Percentiles rank a stretch among this genome's conserved stretches.
phyloP scores from a whole-genome alignment of 2,329 filamentous ascomycete genomes.

The Colletotrichum musae region DNA sequence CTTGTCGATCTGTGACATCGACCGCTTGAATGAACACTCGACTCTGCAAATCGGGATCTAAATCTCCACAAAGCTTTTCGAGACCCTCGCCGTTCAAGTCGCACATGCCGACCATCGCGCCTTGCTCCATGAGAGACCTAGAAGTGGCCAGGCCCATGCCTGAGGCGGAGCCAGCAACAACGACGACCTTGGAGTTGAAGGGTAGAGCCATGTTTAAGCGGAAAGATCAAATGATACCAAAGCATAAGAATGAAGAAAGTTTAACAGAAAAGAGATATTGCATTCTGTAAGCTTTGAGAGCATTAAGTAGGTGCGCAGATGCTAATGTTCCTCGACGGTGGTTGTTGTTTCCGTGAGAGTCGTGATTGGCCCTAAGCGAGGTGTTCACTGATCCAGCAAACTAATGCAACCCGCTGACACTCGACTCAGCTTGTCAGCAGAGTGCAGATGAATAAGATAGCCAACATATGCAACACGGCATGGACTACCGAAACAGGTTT shows the following conservation, averaged over 20 bases:
- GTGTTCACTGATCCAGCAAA: neutral
- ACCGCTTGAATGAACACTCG: neutral
- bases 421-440: neutral
- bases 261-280: too few species aligned
- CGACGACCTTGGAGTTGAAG: constrained; percentile 19
- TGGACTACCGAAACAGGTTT: too few species aligned
- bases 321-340: neutral
- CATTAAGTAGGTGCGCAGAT: neutral
- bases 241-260: too few species aligned
- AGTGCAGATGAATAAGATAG: neutral
- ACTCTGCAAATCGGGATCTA: constrained; percentile 6
- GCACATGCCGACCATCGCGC: constrained; percentile 21
- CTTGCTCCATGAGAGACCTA: constrained; percentile 18
- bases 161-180: constrained; percentile 22
- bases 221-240: too few species aligned
- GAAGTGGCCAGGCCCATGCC: constrained; percentile 33
- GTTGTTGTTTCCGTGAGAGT: neutral
- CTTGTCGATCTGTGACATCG: constrained; percentile 17
- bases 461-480: neutral
- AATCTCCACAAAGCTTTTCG: neutral
- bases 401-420: constrained; percentile 26
- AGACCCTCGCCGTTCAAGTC: constrained; percentile 20
- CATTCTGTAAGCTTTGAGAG: too few species aligned
- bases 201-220: neutral
- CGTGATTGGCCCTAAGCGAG: neutral